Evolutionary conservation across 169 alveolate genomes (phyloP).

Genomic region (Cytauxzoon felis): DNA sequence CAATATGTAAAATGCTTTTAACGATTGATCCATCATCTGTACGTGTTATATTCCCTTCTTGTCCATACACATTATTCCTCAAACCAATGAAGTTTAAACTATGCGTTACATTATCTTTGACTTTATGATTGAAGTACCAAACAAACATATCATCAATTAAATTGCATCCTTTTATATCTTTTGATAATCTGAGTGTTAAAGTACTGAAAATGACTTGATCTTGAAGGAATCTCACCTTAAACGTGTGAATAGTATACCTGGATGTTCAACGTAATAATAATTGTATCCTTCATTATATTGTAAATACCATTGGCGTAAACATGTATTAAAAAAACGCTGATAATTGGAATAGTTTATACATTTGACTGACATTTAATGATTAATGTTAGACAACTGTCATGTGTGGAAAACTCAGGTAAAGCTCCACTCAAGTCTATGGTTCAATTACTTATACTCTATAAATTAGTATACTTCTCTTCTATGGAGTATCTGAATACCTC

Average conservation of each 20-base stretch:
- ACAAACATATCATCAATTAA: slow-evolving; percentile 18
- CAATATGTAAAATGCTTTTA: slow-evolving; percentile 37
- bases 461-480: too few relatives aligned
- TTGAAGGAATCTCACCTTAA: slow-evolving; percentile 28
- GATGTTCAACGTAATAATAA: slow-evolving; percentile 56
- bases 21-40: too few relatives aligned
- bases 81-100: neutral
- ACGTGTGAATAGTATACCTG: slow-evolving; percentile 59
- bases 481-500: too few relatives aligned
- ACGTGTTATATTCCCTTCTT: too few relatives aligned
- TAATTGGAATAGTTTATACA: slow-evolving; percentile 39
- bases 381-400: too few relatives aligned
- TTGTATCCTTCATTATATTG: slow-evolving; percentile 46
- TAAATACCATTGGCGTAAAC: slow-evolving; percentile 57
- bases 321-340: slow-evolving; percentile 50
- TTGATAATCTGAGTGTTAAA: neutral
- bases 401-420: too few relatives aligned
- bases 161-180: slow-evolving; percentile 1
- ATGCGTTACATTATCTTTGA: neutral
- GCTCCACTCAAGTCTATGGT: too few relatives aligned
- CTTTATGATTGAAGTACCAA: slow-evolving; percentile 31
- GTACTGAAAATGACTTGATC: neutral
- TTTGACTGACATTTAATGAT: slow-evolving; percentile 35
- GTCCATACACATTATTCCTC: neutral
- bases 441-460: too few relatives aligned